A percentile compares a stretch with the other conserved stretches of the same genome.
These are phyloP conservation scores for Neurospora sp. DNA, from an alignment of 495 filamentous ascomycete species.

Conservation along the genomic window DNA sequence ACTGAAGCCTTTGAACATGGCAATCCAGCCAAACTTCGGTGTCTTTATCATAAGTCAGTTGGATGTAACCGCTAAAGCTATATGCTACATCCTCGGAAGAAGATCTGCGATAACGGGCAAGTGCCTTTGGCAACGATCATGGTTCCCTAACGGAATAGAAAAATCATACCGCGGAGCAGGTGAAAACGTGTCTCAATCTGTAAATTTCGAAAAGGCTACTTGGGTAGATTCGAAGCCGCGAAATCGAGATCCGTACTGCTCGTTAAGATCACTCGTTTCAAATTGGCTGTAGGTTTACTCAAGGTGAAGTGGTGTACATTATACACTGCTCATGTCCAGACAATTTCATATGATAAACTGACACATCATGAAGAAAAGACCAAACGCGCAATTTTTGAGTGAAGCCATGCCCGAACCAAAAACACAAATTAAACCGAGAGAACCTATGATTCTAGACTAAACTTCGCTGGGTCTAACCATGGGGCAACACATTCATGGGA, in stretches of 20 bases:
- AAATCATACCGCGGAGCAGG: no score
- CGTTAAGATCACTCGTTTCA: not conserved
- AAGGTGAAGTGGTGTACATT: not conserved
- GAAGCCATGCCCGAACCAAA: not conserved
- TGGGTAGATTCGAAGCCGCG: not conserved
- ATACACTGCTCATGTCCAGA: not conserved
- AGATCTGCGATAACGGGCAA: no score
- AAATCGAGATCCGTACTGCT: not conserved
- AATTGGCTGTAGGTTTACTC: not conserved
- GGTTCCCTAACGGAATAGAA: no score
- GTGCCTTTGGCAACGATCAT: no score
- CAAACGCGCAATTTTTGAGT: not conserved
- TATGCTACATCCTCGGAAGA: no score
- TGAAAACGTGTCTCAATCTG: no score
- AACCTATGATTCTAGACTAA: slow-evolving; percentile 13
- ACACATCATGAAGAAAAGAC: not conserved
- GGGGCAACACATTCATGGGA: slow-evolving; percentile 10
- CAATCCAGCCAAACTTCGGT: no score
- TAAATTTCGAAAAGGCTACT: not conserved
- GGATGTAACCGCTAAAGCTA: no score
- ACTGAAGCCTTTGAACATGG: no score
- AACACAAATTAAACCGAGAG: not conserved
- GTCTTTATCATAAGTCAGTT: no score
- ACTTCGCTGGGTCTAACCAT: slow-evolving; percentile 13
- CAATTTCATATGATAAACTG: not conserved